A percentile compares a stretch with the other conserved stretches of the same genome.
These are phyloP conservation scores for Hypoxylon fragiforme DNA, from an alignment of 495 filamentous ascomycete species.

Conservation along the genomic window DNA sequence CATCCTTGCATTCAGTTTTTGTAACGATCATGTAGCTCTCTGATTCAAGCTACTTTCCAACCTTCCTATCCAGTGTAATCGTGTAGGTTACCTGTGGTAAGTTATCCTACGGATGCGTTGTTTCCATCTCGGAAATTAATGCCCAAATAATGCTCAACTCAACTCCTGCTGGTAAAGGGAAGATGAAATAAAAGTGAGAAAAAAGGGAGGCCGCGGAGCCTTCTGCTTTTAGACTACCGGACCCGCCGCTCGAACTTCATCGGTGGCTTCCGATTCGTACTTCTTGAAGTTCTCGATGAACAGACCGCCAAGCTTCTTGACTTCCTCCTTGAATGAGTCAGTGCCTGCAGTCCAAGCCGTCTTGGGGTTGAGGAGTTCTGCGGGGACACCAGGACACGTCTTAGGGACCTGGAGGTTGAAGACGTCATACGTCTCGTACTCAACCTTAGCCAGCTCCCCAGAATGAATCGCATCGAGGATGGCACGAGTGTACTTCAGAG, in stretches of 20 bases:
- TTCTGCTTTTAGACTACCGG: conserved; percentile 48
- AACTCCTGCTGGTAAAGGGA: conserved; percentile 3
- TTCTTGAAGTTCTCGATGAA: conserved; percentile 98
- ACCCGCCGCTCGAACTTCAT: conserved; percentile 75
- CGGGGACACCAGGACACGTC: conserved; percentile 79
- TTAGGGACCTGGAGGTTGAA: conserved; percentile 96
- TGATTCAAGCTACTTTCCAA: neutral
- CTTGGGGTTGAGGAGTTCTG: conserved; percentile 91
- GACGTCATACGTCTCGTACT: conserved; percentile 93
- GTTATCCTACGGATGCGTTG: conserved; percentile 25
- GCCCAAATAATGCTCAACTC: conserved; percentile 28
- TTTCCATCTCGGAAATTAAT: conserved; percentile 12
- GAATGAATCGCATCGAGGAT: conserved; percentile 98
- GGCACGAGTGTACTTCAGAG: conserved; percentile 97
- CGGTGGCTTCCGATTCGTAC: conserved; percentile 84
- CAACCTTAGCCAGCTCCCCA: conserved; percentile 85
- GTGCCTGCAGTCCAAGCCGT: conserved; percentile 82
- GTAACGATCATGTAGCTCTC: neutral
- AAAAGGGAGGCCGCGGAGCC: conserved; percentile 12
- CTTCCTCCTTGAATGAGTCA: conserved; percentile 80
- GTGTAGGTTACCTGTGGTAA: conserved; percentile 1
- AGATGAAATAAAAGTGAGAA: conserved; percentile 3
- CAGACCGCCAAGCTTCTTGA: conserved; percentile 80
- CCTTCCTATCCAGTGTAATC: conserved; percentile 12
- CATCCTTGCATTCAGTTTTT: neutral